Conservation (phyloP, 805 yeast species). For the Metschnikowia gelsemii region DNA sequence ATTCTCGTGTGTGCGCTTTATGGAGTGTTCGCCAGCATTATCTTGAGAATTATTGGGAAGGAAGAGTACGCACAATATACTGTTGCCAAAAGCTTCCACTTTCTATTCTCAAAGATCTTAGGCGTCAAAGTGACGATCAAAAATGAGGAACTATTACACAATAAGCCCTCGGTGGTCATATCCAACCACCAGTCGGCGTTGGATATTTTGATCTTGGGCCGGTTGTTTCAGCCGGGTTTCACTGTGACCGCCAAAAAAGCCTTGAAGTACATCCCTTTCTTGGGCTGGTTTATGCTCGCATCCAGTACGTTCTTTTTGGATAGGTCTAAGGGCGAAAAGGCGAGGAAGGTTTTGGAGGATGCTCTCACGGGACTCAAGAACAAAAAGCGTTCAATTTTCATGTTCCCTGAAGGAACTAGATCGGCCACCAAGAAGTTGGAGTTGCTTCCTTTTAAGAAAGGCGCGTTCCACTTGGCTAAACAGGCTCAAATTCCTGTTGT, state of each 20-base stretch:
- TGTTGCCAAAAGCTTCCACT: conserved; percentile 80
- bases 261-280: conserved; percentile 77
- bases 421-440: conserved; percentile 68
- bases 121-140: conserved; percentile 71
- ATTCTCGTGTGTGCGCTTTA: conserved; percentile 63
- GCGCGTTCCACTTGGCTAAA: conserved; percentile 96
- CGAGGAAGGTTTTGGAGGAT: conserved; percentile 67
- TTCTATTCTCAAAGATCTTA: conserved; percentile 55
- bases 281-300: conserved; percentile 95
- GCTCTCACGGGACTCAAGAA: conserved; percentile 64
- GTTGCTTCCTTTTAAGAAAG: conserved; percentile 88
- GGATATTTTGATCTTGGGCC: conserved; percentile 80
- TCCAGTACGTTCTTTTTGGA: conserved; percentile 92
- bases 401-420: conserved; percentile 98
- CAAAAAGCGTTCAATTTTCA: conserved; percentile 72
- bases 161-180: conserved; percentile 73
- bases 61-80: conserved; percentile 83
- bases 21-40: conserved; percentile 74
- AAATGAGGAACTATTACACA: conserved; percentile 36
- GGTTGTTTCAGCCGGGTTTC: conserved; percentile 81
- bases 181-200: conserved; percentile 91
- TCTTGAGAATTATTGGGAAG: conserved; percentile 67
- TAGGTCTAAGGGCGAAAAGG: conserved; percentile 71
- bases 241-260: conserved; percentile 90
- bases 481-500: conserved; percentile 88